Evolutionary conservation across 441 rosid species (phyloP), one percentile per base, ranked within the genome.

Genomic region (Bocquillonia castaneifolia): DNA sequence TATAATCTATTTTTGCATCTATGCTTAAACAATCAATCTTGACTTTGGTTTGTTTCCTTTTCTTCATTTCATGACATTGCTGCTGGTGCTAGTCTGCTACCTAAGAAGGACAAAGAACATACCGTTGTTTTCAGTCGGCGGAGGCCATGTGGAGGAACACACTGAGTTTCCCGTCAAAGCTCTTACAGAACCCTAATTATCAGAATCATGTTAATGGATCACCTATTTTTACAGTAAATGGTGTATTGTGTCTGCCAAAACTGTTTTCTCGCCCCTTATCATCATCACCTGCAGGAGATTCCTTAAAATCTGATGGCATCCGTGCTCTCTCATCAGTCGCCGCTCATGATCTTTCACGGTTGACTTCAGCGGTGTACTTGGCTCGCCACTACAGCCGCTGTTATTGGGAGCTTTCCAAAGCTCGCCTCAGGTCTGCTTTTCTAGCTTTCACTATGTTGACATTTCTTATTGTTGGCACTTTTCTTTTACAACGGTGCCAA

Each of bases 361-460:
- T 77, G 45, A 26, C 66, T 50, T 69, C 71, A 34, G 69, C 63
- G 0, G 64, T 77, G 56, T 76, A 81, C 15, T 44, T 77, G 74
- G 83, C 79, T 59, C 76, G 84, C 29, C 91, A 84, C 73, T 94
- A 86, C 42, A 77, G 82, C 68, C 85, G 86, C n/a, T 94, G 96
- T 76, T 94, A 89, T 48, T 88, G 88, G 93, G 93, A 91, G 80
- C 92, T 94, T 67, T 90, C 99, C 31, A 94, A 94, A 84, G 99
- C 97, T 78, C 86, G 91, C 66, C 97, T 91, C 71, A 91, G 97
- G 99, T 94, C 39, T 39, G 51, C 53, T 20, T 14, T 23, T 47
- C 20, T 70, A 53, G 60, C 18, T 0, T 55, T 72, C 4, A 44
- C 17, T 32, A 42, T 28, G 28, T 29, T 32, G 6, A 42, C n/a